Evolutionary conservation across 345 rosid species (phyloP).

Genomic region (Anastatica hierochuntica): DNA sequence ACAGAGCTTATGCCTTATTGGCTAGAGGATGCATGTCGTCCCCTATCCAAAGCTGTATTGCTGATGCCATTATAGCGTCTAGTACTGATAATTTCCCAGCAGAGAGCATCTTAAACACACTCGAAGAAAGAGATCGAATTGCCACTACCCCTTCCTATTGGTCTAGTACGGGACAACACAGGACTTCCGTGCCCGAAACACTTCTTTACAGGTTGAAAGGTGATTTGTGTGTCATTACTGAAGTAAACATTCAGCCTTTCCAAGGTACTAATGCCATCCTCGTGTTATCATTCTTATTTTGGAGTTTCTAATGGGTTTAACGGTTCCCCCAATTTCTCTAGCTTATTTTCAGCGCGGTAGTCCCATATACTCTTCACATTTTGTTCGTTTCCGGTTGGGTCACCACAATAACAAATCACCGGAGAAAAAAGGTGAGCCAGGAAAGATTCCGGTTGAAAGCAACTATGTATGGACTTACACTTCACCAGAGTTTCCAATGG

Average conservation of each 20-base stretch:
- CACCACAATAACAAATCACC: conserved; percentile 31
- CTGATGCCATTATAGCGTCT: conserved; percentile 62
- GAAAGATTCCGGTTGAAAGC: conserved; percentile 26
- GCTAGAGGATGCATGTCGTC: conserved; percentile 37
- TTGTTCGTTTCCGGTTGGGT: conserved; percentile 69
- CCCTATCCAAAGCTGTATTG: conserved; percentile 37
- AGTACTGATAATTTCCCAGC: conserved; percentile 82
- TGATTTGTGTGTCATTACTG: conserved; percentile 63
- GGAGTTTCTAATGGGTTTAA: conserved; percentile 4
- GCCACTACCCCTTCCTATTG: conserved; percentile 64
- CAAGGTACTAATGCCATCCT: conserved; percentile 38
- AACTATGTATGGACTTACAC: conserved; percentile 68
- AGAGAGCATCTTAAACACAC: conserved; percentile 72
- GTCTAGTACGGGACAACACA: conserved; percentile 77
- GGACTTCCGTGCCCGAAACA: conserved; percentile 73
- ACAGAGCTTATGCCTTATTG: conserved; percentile 56
- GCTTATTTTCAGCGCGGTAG: conserved; percentile 63
- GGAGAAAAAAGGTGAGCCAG: conserved; percentile 20
- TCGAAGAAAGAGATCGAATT: conserved; percentile 41
- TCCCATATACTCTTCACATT: conserved; percentile 77
- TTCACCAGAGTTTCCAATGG: conserved; percentile 82
- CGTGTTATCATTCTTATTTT: background rate
- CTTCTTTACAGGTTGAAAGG: conserved; percentile 54
- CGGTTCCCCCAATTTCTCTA: conserved; percentile 22
- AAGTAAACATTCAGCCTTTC: conserved; percentile 70